These are phyloP conservation scores for Magnaporthiopsis incrustans DNA, from an alignment of 2,329 filamentous ascomycete genomes.

Conservation along the genomic window DNA sequence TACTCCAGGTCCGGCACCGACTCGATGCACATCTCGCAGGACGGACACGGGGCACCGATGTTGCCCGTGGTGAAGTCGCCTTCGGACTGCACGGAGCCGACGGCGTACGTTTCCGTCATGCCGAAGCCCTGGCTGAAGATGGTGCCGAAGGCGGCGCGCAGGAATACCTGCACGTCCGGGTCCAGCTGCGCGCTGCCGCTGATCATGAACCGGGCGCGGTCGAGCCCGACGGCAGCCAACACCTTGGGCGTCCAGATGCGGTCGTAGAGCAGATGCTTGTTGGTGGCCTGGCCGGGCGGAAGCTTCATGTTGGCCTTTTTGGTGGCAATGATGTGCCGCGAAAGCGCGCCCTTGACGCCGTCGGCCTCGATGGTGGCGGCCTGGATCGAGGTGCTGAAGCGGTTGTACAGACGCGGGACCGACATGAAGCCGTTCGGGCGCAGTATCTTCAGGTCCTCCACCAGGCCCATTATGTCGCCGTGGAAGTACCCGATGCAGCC, in stretches of 20 bases:
- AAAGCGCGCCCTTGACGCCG: constrained; percentile 74
- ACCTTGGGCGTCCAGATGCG: constrained; percentile 90
- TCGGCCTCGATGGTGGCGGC: constrained; percentile 69
- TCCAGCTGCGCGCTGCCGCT: constrained; percentile 89
- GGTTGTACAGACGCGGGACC: constrained; percentile 86
- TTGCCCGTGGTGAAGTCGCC: constrained; percentile 72
- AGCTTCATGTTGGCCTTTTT: constrained; percentile 75
- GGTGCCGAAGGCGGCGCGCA: constrained; percentile 74
- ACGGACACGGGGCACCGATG: constrained; percentile 65
- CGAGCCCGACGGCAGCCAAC: constrained; percentile 70
- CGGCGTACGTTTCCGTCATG: constrained; percentile 86
- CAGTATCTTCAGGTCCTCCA: constrained; percentile 86
- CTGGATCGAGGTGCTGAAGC: constrained; percentile 78
- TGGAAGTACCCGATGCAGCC: constrained; percentile 85
- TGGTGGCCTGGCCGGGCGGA: constrained; percentile 64
- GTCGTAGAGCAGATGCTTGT: constrained; percentile 71
- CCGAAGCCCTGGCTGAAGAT: constrained; percentile 84
- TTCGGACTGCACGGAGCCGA: constrained; percentile 58
- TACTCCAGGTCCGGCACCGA: constrained; percentile 96
- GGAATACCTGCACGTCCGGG: constrained; percentile 78
- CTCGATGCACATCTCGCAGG: constrained; percentile 68
- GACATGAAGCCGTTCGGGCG: constrained; percentile 77
- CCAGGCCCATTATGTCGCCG: constrained; percentile 75
- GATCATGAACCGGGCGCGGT: constrained; percentile 64
- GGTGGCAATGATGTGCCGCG: constrained; percentile 66